Conservation (phyloP, 352 stramenopile species). For the Globisporangium carolinianum region DNA sequence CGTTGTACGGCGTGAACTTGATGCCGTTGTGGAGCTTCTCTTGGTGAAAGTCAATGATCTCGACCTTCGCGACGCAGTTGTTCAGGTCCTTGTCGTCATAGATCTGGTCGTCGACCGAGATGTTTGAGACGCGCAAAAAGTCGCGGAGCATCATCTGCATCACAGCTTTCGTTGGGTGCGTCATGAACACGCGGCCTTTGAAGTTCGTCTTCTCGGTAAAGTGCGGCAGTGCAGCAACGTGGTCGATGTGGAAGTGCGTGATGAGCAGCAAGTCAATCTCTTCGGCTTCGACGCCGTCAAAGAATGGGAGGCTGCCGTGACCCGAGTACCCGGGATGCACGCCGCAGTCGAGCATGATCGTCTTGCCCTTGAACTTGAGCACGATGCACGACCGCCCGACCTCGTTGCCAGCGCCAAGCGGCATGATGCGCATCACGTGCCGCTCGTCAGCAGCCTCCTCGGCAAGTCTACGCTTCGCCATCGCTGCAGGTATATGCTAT, state of each 20-base stretch:
- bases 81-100: slow-evolving; percentile 95
- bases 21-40: slow-evolving; percentile 96
- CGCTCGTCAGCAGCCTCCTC: slow-evolving; percentile 77
- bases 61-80: slow-evolving; percentile 95
- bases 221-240: slow-evolving; percentile 97
- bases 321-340: slow-evolving; percentile 93
- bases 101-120: slow-evolving; percentile 90
- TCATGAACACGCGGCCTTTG: slow-evolving; percentile 98
- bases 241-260: slow-evolving; percentile 99
- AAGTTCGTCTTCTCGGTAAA: slow-evolving; percentile 99
- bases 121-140: slow-evolving; percentile 94
- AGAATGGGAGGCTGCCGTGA: slow-evolving; percentile 96
- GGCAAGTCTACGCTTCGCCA: slow-evolving; percentile 70
- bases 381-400: slow-evolving; percentile 99
- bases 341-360: slow-evolving; percentile 93
- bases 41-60: slow-evolving; percentile 98
- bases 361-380: slow-evolving; percentile 98
- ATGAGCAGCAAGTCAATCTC: slow-evolving; percentile 97
- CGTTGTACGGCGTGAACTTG: slow-evolving; percentile 98
- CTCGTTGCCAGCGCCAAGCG: slow-evolving; percentile 97
- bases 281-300: slow-evolving; percentile 94
- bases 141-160: slow-evolving; percentile 97
- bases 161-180: slow-evolving; percentile 98
- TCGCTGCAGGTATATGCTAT: slow-evolving; percentile 5
- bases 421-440: slow-evolving; percentile 92